Evolutionary conservation across 306 rosid genomes (phyloP).

Genomic region (Pyrus betulifolia): DNA sequence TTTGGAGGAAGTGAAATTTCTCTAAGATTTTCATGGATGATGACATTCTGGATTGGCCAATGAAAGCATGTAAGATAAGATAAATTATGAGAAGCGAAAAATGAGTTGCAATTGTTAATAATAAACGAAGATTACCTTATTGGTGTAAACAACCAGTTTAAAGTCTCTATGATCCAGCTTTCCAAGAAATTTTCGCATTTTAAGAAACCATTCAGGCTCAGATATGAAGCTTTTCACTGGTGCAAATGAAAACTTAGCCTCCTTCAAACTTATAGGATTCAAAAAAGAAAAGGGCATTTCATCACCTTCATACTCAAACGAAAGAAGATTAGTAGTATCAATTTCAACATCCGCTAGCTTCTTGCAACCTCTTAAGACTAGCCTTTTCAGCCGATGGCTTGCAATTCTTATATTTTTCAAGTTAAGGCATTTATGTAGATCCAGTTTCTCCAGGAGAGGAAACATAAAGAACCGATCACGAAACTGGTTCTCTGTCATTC

Average conservation of each 20-base stretch:
- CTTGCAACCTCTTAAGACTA: constrained; percentile 9
- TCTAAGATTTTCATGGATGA: background rate
- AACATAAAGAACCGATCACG: background rate
- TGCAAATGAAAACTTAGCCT: constrained; percentile 6
- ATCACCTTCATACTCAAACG: constrained; percentile 10
- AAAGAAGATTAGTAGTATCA: constrained; percentile 13
- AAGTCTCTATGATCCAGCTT: background rate
- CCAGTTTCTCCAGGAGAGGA: constrained; percentile 29
- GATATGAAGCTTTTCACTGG: background rate
- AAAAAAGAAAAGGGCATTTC: constrained; percentile 3
- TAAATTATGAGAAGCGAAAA: background rate
- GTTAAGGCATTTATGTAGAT: background rate
- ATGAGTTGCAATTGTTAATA: background rate
- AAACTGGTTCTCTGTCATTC: constrained; percentile 24
- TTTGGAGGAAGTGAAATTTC: background rate
- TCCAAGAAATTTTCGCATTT: background rate
- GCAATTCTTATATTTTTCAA: constrained; percentile 3
- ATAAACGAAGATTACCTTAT: background rate
- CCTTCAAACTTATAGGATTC: background rate
- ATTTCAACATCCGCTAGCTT: background rate
- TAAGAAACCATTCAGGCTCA: background rate
- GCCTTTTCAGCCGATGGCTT: background rate
- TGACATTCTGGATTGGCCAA: background rate
- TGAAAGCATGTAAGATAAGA: background rate
- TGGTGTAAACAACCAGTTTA: background rate